A percentile compares a stretch with the other conserved stretches of the same genome.
These are phyloP conservation scores for Hibiscus syriacus DNA, from an alignment of 345 rosid genomes.

Conservation along the genomic window DNA sequence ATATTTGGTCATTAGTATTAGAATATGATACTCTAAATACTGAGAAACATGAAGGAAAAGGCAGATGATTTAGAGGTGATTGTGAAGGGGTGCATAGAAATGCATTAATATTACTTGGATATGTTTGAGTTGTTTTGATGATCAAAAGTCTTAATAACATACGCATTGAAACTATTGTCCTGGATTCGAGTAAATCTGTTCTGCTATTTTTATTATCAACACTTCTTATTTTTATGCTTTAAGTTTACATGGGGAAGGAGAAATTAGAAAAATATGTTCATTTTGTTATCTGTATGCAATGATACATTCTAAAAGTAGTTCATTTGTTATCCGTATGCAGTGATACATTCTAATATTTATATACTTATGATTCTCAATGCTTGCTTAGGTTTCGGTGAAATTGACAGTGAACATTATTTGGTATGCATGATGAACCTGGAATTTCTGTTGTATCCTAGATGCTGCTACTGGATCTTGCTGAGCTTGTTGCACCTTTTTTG, in stretches of 20 bases:
- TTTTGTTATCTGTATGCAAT: too few relatives aligned
- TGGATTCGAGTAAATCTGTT: too few relatives aligned
- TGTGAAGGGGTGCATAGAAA: background rate
- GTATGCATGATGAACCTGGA: background rate
- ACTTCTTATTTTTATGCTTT: background rate
- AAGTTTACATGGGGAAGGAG: too few relatives aligned
- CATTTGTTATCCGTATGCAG: background rate
- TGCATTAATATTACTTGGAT: background rate
- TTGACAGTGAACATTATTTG: background rate
- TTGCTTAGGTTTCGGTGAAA: background rate
- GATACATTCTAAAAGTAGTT: too few relatives aligned
- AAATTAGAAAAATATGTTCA: too few relatives aligned
- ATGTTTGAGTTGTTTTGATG: background rate
- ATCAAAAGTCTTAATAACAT: background rate
- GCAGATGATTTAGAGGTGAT: background rate
- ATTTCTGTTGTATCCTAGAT: background rate
- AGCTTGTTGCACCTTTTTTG: conserved; percentile 5
- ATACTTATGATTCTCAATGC: background rate
- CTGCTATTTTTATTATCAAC: background rate
- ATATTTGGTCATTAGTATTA: too few relatives aligned
- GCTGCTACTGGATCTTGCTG: background rate
- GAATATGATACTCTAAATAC: too few relatives aligned
- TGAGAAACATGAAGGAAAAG: too few relatives aligned
- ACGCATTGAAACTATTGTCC: background rate
- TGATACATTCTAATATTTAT: background rate